Evolutionary conservation across 2,329 filamentous ascomycete genomes (phyloP).

Genomic region (Penicillium occitanis): DNA sequence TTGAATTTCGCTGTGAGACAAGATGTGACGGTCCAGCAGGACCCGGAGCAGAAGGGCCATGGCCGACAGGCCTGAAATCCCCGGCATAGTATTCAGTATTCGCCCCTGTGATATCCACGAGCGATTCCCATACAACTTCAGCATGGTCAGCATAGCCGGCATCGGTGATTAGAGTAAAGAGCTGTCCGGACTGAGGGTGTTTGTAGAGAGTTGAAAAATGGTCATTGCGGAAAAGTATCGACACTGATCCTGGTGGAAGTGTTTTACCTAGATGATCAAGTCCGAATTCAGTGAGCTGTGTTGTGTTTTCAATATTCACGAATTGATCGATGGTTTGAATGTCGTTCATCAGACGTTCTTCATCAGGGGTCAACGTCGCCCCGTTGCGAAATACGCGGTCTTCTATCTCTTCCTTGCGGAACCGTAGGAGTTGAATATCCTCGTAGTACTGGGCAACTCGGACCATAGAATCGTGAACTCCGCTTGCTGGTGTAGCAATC

Average conservation of each 20-base stretch:
- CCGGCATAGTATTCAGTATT: conserved; percentile 82
- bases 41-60: conserved; percentile 30
- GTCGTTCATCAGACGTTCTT: conserved; percentile 72
- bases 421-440: conserved; percentile 84
- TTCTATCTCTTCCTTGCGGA: conserved; percentile 85
- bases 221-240: conserved; percentile 94
- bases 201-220: conserved; percentile 95
- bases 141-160: conserved; percentile 84
- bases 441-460: conserved; percentile 83
- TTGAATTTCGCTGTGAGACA: conserved; percentile 31
- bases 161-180: conserved; percentile 87
- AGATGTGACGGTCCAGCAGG: conserved; percentile 21
- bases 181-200: conserved; percentile 71
- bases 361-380: conserved; percentile 66
- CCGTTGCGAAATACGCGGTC: conserved; percentile 67
- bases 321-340: conserved; percentile 82
- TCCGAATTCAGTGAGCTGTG: conserved; percentile 81
- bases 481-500: conserved; percentile 68
- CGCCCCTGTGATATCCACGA: conserved; percentile 84
- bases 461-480: conserved; percentile 67
- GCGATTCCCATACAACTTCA: conserved; percentile 93
- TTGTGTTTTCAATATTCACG: conserved; percentile 68
- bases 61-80: conserved; percentile 83
- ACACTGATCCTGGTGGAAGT: conserved; percentile 73
- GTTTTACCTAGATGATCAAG: conserved; percentile 70